phyloP scores from a whole-genome alignment of 495 filamentous ascomycete genomes.

The Lasiosphaeriaceae sp. region DNA sequence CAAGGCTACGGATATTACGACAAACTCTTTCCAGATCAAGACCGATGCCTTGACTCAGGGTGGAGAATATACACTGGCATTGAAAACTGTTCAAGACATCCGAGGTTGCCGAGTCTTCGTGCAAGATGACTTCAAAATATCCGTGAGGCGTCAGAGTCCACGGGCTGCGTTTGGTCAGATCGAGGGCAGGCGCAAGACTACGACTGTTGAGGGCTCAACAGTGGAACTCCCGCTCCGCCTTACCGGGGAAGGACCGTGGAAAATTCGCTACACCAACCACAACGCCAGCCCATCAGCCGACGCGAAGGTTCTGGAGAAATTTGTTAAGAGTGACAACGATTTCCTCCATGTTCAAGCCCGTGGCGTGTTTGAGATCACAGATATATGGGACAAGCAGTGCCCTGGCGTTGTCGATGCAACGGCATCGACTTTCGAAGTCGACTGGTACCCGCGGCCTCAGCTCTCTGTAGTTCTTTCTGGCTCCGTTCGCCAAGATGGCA shows the following conservation, averaged over 20 bases:
- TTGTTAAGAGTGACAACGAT: constrained; percentile 63
- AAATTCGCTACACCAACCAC: constrained; percentile 65
- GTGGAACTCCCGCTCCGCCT: constrained; percentile 77
- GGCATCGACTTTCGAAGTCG: constrained; percentile 70
- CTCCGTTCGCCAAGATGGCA: constrained; percentile 44
- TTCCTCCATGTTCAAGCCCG: constrained; percentile 57
- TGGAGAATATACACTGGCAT: constrained; percentile 79
- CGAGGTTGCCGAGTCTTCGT: constrained; percentile 79
- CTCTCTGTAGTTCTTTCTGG: constrained; percentile 62
- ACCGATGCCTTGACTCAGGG: constrained; percentile 71
- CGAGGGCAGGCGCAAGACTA: constrained; percentile 67
- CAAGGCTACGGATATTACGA: constrained; percentile 58
- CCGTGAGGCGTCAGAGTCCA: constrained; percentile 81
- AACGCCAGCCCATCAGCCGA: constrained; percentile 35
- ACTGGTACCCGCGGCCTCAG: constrained; percentile 77
- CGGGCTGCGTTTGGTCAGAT: constrained; percentile 77
- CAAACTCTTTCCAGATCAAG: constrained; percentile 58
- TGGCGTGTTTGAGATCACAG: constrained; percentile 74
- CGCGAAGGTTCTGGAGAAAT: constrained; percentile 20
- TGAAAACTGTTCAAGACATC: constrained; percentile 81
- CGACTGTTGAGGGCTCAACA: constrained; percentile 68
- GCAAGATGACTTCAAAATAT: constrained; percentile 75
- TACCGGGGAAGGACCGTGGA: constrained; percentile 80
- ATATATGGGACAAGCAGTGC: constrained; percentile 72
- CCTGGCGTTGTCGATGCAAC: constrained; percentile 71